Evolutionary conservation across 805 yeast species (phyloP).

Genomic region (Sugiyamaella mastotermitis): DNA sequence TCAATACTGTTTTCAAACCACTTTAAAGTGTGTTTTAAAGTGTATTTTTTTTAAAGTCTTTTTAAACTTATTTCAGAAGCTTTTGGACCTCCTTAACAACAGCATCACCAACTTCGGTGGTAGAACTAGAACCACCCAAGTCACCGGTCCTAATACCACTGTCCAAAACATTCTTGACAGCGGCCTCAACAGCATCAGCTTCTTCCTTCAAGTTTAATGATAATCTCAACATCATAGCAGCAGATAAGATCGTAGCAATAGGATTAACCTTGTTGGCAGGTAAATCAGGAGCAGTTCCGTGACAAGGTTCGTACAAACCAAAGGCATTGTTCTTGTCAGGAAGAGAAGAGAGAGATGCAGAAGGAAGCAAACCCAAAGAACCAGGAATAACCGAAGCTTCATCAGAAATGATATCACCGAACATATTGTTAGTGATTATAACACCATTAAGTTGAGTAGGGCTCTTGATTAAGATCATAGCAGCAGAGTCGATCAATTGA

Average conservation of each 20-base stretch:
- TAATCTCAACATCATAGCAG: constrained; percentile 94
- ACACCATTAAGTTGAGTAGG: constrained; percentile 92
- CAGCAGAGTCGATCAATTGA: constrained; percentile 97
- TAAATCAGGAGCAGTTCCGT: constrained; percentile 97
- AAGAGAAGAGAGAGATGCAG: constrained; percentile 93
- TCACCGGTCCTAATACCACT: constrained; percentile 87
- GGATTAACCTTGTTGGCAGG: constrained; percentile 87
- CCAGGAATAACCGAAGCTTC: constrained; percentile 99
- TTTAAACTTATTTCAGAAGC: constrained; percentile 35
- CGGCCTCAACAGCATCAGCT: constrained; percentile 83
- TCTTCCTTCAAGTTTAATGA: constrained; percentile 78
- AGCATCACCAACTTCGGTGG: constrained; percentile 93
- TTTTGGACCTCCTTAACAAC: constrained; percentile 66
- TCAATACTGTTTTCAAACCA: too few species aligned
- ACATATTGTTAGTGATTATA: constrained; percentile 90
- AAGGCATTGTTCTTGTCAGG: constrained; percentile 93
- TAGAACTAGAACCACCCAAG: constrained; percentile 75
- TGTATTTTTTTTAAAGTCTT: too few species aligned
- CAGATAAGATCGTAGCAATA: constrained; percentile 88
- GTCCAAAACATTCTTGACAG: constrained; percentile 79
- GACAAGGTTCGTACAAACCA: constrained; percentile 97
- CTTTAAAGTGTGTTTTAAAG: too few species aligned
- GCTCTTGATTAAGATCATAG: constrained; percentile 90
- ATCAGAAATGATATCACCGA: constrained; percentile 96
- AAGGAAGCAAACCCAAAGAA: constrained; percentile 89